Percentiles rank a stretch among this genome's conserved stretches.
Conservation (phyloP, 139 green algal species). For the Chlamydomonas eustigma region DNA sequence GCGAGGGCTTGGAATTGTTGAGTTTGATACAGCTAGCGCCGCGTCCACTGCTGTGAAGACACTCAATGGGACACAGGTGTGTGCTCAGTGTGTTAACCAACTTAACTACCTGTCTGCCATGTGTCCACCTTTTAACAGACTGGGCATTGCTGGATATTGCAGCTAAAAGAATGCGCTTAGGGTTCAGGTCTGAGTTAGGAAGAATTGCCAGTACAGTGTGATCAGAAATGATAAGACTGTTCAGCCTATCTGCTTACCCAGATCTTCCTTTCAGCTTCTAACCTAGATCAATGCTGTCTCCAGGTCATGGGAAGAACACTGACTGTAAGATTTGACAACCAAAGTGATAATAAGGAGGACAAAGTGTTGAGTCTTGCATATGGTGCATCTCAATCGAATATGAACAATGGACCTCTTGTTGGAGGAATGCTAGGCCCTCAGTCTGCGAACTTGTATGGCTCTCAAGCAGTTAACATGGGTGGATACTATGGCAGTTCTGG, state of each 20-base stretch:
- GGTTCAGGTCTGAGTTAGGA: no score
- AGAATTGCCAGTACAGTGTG: no score
- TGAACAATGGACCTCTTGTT: background rate
- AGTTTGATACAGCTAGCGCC: slow-evolving; percentile 67
- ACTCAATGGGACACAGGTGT: slow-evolving; percentile 57
- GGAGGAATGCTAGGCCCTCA: background rate
- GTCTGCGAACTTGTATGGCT: background rate
- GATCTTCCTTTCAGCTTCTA: background rate
- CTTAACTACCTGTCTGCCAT: no score
- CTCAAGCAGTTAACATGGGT: background rate
- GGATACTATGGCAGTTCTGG: background rate
- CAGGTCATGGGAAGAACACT: background rate
- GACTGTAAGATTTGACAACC: background rate
- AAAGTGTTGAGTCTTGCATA: no score
- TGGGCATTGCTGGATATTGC: background rate
- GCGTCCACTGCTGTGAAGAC: slow-evolving; percentile 59
- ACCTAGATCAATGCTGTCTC: background rate
- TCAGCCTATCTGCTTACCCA: background rate
- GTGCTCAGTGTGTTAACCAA: no score
- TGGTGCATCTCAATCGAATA: no score
- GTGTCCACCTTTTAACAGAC: background rate
- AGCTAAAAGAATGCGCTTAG: background rate
- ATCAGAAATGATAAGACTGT: no score
- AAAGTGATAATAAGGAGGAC: background rate
- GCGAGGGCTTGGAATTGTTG: slow-evolving; percentile 73